phyloP scores from a whole-genome alignment of 2,329 filamentous ascomycete species.

The Ophiosphaerella korrae region DNA sequence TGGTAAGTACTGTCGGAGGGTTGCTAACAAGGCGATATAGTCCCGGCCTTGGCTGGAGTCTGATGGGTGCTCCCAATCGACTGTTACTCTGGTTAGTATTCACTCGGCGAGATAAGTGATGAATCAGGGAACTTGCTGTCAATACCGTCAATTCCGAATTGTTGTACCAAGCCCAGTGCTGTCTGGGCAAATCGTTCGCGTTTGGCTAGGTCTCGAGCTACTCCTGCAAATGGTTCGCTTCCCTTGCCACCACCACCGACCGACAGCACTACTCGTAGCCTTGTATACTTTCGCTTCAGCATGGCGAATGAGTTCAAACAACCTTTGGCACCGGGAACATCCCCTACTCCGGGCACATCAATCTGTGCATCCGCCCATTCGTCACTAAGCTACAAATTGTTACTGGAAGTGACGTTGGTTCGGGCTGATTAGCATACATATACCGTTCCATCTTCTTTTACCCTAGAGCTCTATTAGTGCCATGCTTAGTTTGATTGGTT shows the following conservation, averaged over 20 bases:
- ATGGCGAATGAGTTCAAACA: conserved; percentile 75
- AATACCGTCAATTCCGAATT: conserved; percentile 74
- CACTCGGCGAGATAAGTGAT: not conserved
- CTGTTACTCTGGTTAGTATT: conserved; percentile 51
- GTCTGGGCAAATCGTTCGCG: conserved; percentile 74
- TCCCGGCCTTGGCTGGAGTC: conserved; percentile 69
- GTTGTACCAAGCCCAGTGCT: conserved; percentile 69
- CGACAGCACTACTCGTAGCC: conserved; percentile 77
- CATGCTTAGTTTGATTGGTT: conserved; percentile 8
- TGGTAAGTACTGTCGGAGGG: conserved; percentile 70
- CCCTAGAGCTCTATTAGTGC: conserved; percentile 51
- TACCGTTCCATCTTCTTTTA: conserved; percentile 73
- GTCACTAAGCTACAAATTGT: conserved; percentile 68
- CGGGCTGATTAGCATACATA: conserved; percentile 64
- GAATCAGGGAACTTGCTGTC: conserved; percentile 63
- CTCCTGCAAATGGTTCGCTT: conserved; percentile 68
- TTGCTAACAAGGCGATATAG: conserved; percentile 71
- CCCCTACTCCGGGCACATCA: conserved; percentile 67
- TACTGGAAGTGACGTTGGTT: conserved; percentile 19
- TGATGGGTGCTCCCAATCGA: conserved; percentile 80
- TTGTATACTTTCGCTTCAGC: conserved; percentile 71
- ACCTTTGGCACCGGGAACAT: conserved; percentile 42
- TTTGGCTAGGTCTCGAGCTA: conserved; percentile 64
- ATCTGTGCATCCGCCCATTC: conserved; percentile 77
- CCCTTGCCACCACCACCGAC: conserved; percentile 75